Evolutionary conservation across 768 basidiomycete genomes (phyloP), one percentile per base, ranked within the genome.

Genomic region (Lentinula detonsa): DNA sequence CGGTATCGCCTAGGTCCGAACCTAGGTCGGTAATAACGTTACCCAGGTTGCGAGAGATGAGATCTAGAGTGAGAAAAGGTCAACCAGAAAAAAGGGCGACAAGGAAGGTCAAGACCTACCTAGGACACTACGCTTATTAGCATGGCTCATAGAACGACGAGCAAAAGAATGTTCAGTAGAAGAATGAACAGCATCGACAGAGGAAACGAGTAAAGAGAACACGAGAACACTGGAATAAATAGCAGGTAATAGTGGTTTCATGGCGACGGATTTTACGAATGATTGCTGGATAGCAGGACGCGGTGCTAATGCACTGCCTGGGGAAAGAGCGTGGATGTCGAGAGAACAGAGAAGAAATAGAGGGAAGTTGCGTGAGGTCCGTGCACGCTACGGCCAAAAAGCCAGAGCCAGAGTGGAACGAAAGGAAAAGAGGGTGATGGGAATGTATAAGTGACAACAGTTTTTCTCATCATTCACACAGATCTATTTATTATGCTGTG

Each of bases 81-180:
- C 33, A 37, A 28, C 28, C 28, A 28, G 2, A 39, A 43, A 40
- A 48, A n/a, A 15, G 40, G n/a, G 35, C 11, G 33, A 34, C 33
- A 42, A 60, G 45, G 35, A 49, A 49, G 6, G 15, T 21, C 2
- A 35, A 21, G 16, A 52, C 49, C 40, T 18, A 52, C 50, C 59
- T 9, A 60, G 37, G 31, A 50, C n/a, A 39, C 33, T 35, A 11
- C 48, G 46, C 18, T 35, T 46, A 13, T n/a, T 21, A 35, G 35
- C n/a, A 37, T 60, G 59, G 35, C 43, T 39, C 59, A 51, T 60
- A 11, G 59, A 60, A 23, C 59, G 59, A 18, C 59, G 46, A 40
- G 59, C 59, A n/a, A 21, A 51, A 34, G 59, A 60, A 40, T 60
- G 46, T 43, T 60, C 49, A 18, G 59, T 7, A 11, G 59, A 60